A percentile compares a stretch with the other conserved stretches of the same genome.
These are phyloP conservation scores for Aspergillus tubingensis DNA, from an alignment of 2,329 filamentous ascomycete genomes.

Conservation along the genomic window DNA sequence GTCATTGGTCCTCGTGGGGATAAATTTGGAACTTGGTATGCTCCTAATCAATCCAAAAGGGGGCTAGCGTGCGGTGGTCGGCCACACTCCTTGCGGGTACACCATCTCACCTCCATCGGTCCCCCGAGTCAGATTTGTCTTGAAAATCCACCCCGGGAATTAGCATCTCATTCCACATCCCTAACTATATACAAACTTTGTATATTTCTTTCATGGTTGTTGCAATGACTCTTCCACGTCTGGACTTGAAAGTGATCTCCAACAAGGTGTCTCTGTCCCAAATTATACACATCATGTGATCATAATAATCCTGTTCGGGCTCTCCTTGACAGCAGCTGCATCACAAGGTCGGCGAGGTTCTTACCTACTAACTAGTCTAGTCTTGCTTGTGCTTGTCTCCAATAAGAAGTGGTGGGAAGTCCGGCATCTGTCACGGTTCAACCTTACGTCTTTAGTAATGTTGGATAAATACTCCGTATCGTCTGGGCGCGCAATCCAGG, in stretches of 20 bases:
- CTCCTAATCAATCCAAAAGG: not conserved
- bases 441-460: constrained; percentile 2
- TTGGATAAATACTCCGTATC: constrained; percentile 3
- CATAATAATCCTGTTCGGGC: not conserved
- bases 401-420: not conserved
- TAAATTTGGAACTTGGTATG: constrained; percentile 7
- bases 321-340: not conserved
- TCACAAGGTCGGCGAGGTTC: not conserved
- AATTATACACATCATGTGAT: not conserved
- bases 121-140: not conserved
- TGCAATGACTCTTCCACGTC: not conserved
- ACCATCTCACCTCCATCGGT: constrained; percentile 1
- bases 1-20: constrained; percentile 12
- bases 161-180: not conserved
- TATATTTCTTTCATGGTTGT: not conserved
- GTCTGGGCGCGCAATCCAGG: not conserved
- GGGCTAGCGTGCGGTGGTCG: not conserved
- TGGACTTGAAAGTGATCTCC: not conserved
- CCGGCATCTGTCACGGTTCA: not conserved
- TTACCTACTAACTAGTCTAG: not conserved
- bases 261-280: not conserved
- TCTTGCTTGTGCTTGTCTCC: not conserved
- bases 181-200: not conserved
- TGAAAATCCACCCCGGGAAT: not conserved
- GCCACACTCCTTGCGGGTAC: constrained; percentile 7